Evolutionary conservation across 2,329 filamentous ascomycete species (phyloP), one percentile per base, ranked within the genome.

Genomic region (Fusarium odoratissimum): DNA sequence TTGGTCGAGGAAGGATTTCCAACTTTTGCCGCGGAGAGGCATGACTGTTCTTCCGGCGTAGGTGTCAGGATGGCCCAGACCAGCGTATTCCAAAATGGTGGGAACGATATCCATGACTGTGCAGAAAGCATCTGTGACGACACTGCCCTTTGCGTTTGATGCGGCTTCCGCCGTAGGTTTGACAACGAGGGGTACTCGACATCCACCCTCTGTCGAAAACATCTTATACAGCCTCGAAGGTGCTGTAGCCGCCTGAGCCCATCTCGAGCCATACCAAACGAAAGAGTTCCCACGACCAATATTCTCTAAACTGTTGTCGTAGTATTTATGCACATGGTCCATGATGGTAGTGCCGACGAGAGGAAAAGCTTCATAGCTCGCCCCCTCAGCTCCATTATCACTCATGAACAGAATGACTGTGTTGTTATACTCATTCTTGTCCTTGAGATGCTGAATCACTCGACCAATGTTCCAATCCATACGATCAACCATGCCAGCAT

Each of bases 81-180:
- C 76, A 86, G 81, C 17, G 14, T 51, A 37, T 12, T 86, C 83
- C 19, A 86, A 79, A 28, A 85, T 79, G 0, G 85, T 84, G 1
- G 85, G 85, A 0, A 83, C 80, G 9, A 87, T 80, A 60, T 87
- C 85, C 85, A 86, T 87, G 37, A 86, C 84, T 0, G 85, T 87
- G 8, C 67, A 64, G 58, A 76, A 78, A 1, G 46, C 35, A 40
- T 75, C 33, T 2, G 68, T 69, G 8, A 74, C 64, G 12, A 33
- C 23, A 40, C 23, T 30, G 1, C 17, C 19, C 6, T 13, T 6
- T 10, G 13, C 16, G 14, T 23, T 59, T 11, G 30, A 30, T 1
- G 13, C 42, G n/a, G 6, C 4, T 2, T 46, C 17, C 12, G 31
- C n/a, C 7, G 23, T 23, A 7, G 56, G 44, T 10, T 41, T 49